A percentile compares a stretch with the other conserved stretches of the same genome.
Conservation (phyloP, 805 yeast genomes). For the Brettanomyces sp. region DNA sequence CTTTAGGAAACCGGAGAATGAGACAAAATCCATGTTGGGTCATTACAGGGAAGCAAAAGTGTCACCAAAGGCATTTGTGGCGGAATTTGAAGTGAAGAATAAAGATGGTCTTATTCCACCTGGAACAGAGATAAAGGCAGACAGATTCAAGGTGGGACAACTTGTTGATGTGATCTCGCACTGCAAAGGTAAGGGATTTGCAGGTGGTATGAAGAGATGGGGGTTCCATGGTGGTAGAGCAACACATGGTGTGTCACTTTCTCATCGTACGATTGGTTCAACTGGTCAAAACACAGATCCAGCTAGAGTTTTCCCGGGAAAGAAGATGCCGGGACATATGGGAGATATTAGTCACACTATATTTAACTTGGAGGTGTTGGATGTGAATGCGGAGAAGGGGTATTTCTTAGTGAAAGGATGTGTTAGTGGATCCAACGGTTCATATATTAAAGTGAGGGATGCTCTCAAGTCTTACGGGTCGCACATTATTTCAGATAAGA, state of each 20-base stretch:
- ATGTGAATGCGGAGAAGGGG: slow-evolving; percentile 74
- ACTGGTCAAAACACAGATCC: slow-evolving; percentile 94
- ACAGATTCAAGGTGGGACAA: slow-evolving; percentile 77
- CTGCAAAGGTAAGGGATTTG: slow-evolving; percentile 91
- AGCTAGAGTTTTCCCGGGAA: slow-evolving; percentile 92
- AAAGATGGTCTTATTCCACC: slow-evolving; percentile 57
- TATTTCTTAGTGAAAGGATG: slow-evolving; percentile 79
- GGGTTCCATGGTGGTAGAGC: slow-evolving; percentile 85
- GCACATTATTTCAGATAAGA: slow-evolving; percentile 10
- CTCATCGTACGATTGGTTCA: slow-evolving; percentile 96
- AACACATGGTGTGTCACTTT: slow-evolving; percentile 88
- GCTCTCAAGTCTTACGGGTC: slow-evolving; percentile 44
- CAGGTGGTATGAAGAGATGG: slow-evolving; percentile 96
- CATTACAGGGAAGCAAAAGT: slow-evolving; percentile 72
- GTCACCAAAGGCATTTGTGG: slow-evolving; percentile 68
- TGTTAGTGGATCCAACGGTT: slow-evolving; percentile 81
- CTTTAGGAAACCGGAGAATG: slow-evolving; percentile 46
- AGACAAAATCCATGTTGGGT: slow-evolving; percentile 58
- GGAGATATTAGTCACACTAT: slow-evolving; percentile 70
- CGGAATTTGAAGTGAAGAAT: slow-evolving; percentile 73
- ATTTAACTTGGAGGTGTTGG: slow-evolving; percentile 67
- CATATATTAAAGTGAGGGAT: slow-evolving; percentile 68
- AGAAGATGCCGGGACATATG: slow-evolving; percentile 97
- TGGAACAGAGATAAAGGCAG: slow-evolving; percentile 74
- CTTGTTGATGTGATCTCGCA: slow-evolving; percentile 70